phyloP scores from a whole-genome alignment of 257 asterid species.

The Capsicum pubescens region DNA sequence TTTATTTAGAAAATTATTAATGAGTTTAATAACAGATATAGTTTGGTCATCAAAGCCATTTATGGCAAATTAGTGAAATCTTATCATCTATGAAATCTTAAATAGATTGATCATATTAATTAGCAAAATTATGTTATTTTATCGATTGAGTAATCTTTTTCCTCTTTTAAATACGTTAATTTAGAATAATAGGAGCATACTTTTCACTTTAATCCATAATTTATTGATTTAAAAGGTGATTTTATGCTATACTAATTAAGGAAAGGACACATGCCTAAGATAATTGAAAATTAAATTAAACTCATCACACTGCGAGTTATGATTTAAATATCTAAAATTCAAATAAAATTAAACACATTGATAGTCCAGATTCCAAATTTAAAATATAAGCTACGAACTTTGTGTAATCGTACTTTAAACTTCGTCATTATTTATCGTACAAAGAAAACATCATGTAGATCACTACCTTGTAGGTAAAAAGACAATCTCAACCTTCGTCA shows the following conservation, averaged over 20 bases:
- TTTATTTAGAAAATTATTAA: background rate
- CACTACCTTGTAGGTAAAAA: background rate
- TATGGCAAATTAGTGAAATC: background rate
- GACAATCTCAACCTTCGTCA: background rate
- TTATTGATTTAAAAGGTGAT: background rate
- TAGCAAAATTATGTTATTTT: background rate
- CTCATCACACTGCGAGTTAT: background rate
- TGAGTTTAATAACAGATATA: background rate
- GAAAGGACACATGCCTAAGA: background rate
- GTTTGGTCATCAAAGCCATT: background rate
- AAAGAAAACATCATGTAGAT: background rate
- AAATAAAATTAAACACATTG: background rate
- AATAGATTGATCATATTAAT: background rate
- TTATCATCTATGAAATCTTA: background rate
- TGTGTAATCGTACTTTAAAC: background rate
- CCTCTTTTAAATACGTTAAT: background rate
- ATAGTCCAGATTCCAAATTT: background rate
- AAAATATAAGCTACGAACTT: background rate
- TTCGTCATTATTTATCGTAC: background rate
- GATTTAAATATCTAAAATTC: background rate
- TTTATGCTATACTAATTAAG: background rate
- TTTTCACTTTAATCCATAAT: background rate
- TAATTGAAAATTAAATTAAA: background rate
- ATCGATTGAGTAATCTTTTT: background rate
- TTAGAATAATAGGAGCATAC: background rate